Evolutionary conservation across 140 eudicot species (phyloP), one percentile per base, ranked within the genome.

Genomic region (Flaveria floridana): DNA sequence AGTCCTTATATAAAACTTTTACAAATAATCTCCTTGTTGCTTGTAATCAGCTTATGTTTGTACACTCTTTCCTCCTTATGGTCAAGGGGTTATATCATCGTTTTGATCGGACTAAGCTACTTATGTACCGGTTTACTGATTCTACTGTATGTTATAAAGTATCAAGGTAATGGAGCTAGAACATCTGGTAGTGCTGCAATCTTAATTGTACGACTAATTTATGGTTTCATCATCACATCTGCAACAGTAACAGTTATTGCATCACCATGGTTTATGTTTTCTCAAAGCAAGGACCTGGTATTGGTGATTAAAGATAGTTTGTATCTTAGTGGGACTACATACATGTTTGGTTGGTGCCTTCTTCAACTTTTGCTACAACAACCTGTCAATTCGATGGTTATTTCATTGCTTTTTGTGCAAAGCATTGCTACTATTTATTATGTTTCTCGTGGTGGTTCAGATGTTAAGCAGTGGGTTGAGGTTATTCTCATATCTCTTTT

Each of bases 391-490:
- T 76, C 88, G 34, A 78, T 82, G 85, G 96, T 95, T 11, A 46
- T 90, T 30, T 74, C 67, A 7, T 71, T 90, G 80, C 85, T 93
- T 72, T 88, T 88, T 51, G 58, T 86, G 78, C 98, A 93, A 84
- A 82, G 88, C 51, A 62, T 85, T 53, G 89, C 88, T 67, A 80
- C 77, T 71, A 47, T 88, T 9, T 51, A 23, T 71, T 88, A 61
- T 79, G 85, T 77, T 75, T 76, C 78, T 39, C 64, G 14, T 21
- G 72, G 80, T 64, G 83, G 85, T 51, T 68, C 76, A 12, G 80
- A 76, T 82, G 66, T 71, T 67, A 92, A 82, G 80, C 91, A 85
- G 74, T 93, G 98, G 97, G 88, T 88, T 86, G 95, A 93, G 96
- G 98, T 93, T 3, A 80, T 82, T 81, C 14, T 70, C 34, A 37